Conservation (phyloP, 73 alveolate genomes). For the Paramecium caudatum region DNA sequence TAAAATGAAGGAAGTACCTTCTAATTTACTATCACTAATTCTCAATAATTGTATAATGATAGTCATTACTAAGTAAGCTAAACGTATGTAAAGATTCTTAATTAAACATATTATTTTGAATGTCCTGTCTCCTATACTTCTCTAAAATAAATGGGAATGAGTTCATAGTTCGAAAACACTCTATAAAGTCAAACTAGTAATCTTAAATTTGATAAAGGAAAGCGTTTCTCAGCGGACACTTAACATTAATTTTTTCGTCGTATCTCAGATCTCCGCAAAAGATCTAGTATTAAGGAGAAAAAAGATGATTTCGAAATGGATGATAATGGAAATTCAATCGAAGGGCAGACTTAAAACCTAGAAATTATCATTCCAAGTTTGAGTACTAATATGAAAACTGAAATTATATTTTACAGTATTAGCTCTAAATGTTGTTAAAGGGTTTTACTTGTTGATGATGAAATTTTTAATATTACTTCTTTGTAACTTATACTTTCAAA, state of each 20-base stretch:
- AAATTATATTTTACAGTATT: neutral
- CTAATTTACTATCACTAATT: neutral
- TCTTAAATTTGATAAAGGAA: neutral
- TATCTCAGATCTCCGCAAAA: neutral
- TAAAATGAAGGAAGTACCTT: neutral
- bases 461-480: conserved; percentile 12
- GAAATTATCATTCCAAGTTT: conserved; percentile 3
- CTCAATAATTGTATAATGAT: conserved; percentile 13
- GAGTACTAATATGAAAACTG: conserved; percentile 25
- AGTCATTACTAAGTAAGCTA: neutral
- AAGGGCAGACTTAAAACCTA: neutral
- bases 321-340: conserved; percentile 27
- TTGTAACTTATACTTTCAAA: neutral
- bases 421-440: conserved; percentile 2
- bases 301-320: neutral
- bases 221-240: conserved; percentile 1
- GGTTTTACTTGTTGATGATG: conserved; percentile 57
- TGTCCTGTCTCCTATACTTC: neutral
- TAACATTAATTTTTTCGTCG: conserved; percentile 3
- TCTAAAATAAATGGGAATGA: neutral
- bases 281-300: no score
- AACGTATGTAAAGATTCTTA: neutral
- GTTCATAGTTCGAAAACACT: neutral
- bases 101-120: conserved; percentile 15
- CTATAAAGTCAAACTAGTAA: neutral